Evolutionary conservation across 1,284 basidiomycete species (phyloP).

Genomic region (Ustilago curta): DNA sequence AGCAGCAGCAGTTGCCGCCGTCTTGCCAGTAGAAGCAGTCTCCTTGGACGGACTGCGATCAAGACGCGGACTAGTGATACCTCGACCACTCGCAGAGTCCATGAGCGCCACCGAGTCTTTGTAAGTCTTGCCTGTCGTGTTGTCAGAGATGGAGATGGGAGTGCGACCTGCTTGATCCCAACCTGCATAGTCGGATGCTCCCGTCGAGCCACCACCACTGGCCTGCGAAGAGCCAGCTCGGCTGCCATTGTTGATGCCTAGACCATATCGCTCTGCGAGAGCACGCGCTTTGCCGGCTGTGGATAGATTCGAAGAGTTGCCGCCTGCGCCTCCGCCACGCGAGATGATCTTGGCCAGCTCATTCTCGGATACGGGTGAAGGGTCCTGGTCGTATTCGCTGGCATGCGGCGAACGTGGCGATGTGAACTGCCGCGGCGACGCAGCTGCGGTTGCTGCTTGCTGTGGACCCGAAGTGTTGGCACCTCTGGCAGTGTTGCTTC

Average conservation of each 20-base stretch:
- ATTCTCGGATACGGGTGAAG: conserved; percentile 57
- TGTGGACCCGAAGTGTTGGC: conserved; percentile 7
- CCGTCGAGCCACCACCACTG: background rate
- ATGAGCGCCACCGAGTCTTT: conserved; percentile 44
- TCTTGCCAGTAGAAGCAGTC: background rate
- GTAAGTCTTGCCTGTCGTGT: conserved; percentile 18
- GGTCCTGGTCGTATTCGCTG: conserved; percentile 55
- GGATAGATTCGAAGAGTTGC: conserved; percentile 1
- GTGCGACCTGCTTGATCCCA: conserved; percentile 58
- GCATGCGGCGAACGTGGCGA: conserved; percentile 47
- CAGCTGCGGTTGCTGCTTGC: conserved; percentile 2
- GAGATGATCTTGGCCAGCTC: conserved; percentile 63
- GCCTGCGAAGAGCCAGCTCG: conserved; percentile 13
- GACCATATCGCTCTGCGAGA: conserved; percentile 38
- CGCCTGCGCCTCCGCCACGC: conserved; percentile 16
- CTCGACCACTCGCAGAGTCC: conserved; percentile 48
- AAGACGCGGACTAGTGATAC: conserved; percentile 31
- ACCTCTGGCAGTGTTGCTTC: conserved; percentile 16
- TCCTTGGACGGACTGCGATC: conserved; percentile 27
- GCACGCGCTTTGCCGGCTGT: conserved; percentile 28
- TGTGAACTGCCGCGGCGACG: conserved; percentile 10
- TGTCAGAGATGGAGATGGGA: conserved; percentile 47
- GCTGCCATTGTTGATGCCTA: conserved; percentile 33
- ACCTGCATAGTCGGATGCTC: conserved; percentile 25
- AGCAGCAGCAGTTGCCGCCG: conserved; percentile 13